These are phyloP conservation scores for Heliamphora exappendiculata DNA, from an alignment of 148 eudicot genomes.

Conservation along the genomic window DNA sequence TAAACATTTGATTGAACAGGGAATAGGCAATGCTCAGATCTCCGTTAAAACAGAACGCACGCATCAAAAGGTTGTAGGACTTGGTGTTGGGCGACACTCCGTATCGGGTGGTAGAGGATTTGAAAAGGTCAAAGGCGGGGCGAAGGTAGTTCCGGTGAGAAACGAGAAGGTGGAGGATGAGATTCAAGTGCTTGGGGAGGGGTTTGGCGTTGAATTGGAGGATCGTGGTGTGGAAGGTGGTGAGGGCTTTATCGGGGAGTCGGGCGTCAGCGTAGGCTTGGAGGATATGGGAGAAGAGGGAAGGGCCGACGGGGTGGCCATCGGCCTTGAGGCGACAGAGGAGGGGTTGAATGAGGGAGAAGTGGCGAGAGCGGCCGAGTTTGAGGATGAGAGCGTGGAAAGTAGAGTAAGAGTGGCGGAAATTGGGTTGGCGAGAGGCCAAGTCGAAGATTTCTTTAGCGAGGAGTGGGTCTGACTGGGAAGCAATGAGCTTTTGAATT, in stretches of 20 bases:
- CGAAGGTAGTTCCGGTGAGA: slow-evolving; percentile 36
- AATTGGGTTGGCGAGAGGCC: slow-evolving; percentile 62
- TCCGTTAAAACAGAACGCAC: slow-evolving; percentile 55
- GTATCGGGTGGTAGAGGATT: slow-evolving; percentile 36
- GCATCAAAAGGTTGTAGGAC: slow-evolving; percentile 72
- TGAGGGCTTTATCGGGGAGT: slow-evolving; percentile 64
- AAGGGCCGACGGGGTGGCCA: slow-evolving; percentile 41
- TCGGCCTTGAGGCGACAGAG: slow-evolving; percentile 33
- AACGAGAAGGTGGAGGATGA: slow-evolving; percentile 47
- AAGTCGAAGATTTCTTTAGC: slow-evolving; percentile 84
- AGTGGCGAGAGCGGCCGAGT: slow-evolving; percentile 55
- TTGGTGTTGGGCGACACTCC: slow-evolving; percentile 44
- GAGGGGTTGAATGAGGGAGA: slow-evolving; percentile 53
- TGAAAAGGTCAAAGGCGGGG: slow-evolving; percentile 69
- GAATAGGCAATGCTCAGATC: slow-evolving; percentile 65
- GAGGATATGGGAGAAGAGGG: slow-evolving; percentile 57
- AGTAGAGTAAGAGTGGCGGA: slow-evolving; percentile 53
- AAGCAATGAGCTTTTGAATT: slow-evolving; percentile 55
- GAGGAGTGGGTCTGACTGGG: slow-evolving; percentile 75
- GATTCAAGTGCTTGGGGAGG: slow-evolving; percentile 55
- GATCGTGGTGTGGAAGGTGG: slow-evolving; percentile 48
- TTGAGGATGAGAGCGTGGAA: slow-evolving; percentile 60
- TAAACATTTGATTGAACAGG: slow-evolving; percentile 74
- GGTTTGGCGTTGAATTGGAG: slow-evolving; percentile 50
- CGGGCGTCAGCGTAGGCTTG: slow-evolving; percentile 66